phyloP scores from a whole-genome alignment of 1,284 basidiomycete genomes.

The Ceratobasidium sp. region DNA sequence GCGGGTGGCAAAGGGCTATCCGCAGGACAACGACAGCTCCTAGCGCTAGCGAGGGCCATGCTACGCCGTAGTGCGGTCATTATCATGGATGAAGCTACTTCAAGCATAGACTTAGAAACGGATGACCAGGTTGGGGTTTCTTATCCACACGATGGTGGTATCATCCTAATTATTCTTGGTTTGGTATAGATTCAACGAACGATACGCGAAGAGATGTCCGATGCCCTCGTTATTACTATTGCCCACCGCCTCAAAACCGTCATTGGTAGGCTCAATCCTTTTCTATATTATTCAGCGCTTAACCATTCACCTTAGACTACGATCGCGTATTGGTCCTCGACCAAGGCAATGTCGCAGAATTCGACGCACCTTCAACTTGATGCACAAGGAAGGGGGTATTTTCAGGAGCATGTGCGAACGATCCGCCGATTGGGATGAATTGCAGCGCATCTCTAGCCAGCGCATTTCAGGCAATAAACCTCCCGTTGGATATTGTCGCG shows the following conservation, averaged over 20 bases:
- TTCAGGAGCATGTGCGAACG: conserved; percentile 75
- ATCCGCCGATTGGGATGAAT: conserved; percentile 63
- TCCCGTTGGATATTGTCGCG: too few relatives aligned
- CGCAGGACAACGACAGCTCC: conserved; percentile 81
- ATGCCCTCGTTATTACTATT: conserved; percentile 82
- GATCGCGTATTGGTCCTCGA: conserved; percentile 80
- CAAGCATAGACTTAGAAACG: conserved; percentile 75
- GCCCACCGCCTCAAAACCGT: conserved; percentile 78
- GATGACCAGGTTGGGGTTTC: conserved; percentile 62
- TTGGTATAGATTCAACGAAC: conserved; percentile 72
- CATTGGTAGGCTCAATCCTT: conserved; percentile 47
- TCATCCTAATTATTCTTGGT: conserved; percentile 15
- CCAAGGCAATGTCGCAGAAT: conserved; percentile 68
- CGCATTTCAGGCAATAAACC: not conserved
- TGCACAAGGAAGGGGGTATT: conserved; percentile 61
- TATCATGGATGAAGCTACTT: conserved; percentile 86
- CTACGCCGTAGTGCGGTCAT: conserved; percentile 78
- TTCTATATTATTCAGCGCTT: not conserved
- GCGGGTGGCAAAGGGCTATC: conserved; percentile 70
- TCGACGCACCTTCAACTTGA: conserved; percentile 72
- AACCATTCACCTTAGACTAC: conserved; percentile 60
- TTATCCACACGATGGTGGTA: not conserved
- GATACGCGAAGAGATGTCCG: conserved; percentile 75
- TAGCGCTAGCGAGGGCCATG: conserved; percentile 76
- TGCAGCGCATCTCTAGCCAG: conserved; percentile 37